These are phyloP conservation scores for Rhizopogon vesiculosus DNA, from an alignment of 768 basidiomycete species.

Conservation along the genomic window DNA sequence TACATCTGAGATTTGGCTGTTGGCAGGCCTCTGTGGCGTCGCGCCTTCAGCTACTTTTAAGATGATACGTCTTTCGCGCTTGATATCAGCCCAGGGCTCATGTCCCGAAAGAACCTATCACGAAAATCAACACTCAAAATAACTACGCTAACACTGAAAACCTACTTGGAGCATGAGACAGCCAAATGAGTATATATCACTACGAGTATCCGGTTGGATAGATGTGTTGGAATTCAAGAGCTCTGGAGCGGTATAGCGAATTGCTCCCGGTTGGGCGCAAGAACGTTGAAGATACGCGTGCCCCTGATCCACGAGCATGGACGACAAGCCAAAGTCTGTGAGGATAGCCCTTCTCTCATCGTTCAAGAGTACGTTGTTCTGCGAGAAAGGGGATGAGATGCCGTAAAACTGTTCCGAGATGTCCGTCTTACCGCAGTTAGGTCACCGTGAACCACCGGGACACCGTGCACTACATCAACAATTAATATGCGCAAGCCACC, in stretches of 20 bases:
- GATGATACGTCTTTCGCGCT: neutral
- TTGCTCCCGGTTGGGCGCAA: constrained; percentile 23
- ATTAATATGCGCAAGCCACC: neutral
- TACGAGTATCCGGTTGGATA: neutral
- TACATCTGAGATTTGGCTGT: neutral
- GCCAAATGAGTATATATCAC: constrained; percentile 8
- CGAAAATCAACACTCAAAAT: too few relatives aligned
- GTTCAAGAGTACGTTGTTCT: constrained; percentile 40
- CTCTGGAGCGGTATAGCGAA: constrained; percentile 39
- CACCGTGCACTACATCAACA: neutral
- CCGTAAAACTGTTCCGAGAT: neutral
- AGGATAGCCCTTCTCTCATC: constrained; percentile 33
- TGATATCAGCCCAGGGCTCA: neutral
- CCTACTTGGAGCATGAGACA: constrained; percentile 22
- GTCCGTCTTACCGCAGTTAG: neutral
- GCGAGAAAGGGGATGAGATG: neutral
- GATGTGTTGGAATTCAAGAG: constrained; percentile 14
- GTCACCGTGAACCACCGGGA: neutral
- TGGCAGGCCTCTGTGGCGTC: neutral
- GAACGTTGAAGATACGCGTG: constrained; percentile 26
- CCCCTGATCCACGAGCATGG: constrained; percentile 27
- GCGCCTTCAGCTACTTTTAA: neutral
- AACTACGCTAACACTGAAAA: neutral
- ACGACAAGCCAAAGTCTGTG: constrained; percentile 42
- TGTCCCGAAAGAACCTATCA: neutral